These are phyloP conservation scores for Pichia deserticola DNA, from an alignment of 805 yeast genomes.

Conservation along the genomic window DNA sequence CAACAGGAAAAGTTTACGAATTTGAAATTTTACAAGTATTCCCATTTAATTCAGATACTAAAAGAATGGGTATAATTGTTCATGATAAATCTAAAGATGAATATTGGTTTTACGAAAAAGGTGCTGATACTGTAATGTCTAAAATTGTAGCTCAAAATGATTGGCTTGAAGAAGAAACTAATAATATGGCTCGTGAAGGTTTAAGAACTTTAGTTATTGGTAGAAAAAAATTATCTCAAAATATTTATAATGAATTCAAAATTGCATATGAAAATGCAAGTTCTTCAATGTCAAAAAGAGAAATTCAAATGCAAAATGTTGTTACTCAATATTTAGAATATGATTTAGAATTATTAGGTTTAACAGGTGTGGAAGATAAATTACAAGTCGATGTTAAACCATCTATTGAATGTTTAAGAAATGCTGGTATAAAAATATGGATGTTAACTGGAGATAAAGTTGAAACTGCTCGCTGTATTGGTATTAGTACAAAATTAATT, in stretches of 20 bases:
- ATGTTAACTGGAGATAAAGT: slow-evolving; percentile 99
- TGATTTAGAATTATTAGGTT: slow-evolving; percentile 78
- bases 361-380: slow-evolving; percentile 97
- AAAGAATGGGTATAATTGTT: slow-evolving; percentile 90
- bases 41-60: slow-evolving; percentile 93
- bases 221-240: slow-evolving; percentile 57
- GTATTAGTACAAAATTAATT: slow-evolving; percentile 89
- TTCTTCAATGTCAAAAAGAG: slow-evolving; percentile 73
- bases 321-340: slow-evolving; percentile 66
- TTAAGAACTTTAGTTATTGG: slow-evolving; percentile 90
- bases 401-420: slow-evolving; percentile 83
- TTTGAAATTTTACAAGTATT: slow-evolving; percentile 75
- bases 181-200: slow-evolving; percentile 98
- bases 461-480: slow-evolving; percentile 96
- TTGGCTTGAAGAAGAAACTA: slow-evolving; percentile 97
- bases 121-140: slow-evolving; percentile 94
- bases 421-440: slow-evolving; percentile 98
- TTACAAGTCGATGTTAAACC: slow-evolving; percentile 87
- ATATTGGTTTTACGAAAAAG: slow-evolving; percentile 81
- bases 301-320: slow-evolving; percentile 59
- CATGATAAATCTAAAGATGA: slow-evolving; percentile 57
- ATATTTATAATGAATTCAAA: slow-evolving; percentile 55
- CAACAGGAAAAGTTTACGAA: slow-evolving; percentile 41
- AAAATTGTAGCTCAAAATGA: slow-evolving; percentile 77
- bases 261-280: slow-evolving; percentile 65